Evolutionary conservation across 2,329 filamentous ascomycete species (phyloP).

Genomic region (Alternaria sp.): DNA sequence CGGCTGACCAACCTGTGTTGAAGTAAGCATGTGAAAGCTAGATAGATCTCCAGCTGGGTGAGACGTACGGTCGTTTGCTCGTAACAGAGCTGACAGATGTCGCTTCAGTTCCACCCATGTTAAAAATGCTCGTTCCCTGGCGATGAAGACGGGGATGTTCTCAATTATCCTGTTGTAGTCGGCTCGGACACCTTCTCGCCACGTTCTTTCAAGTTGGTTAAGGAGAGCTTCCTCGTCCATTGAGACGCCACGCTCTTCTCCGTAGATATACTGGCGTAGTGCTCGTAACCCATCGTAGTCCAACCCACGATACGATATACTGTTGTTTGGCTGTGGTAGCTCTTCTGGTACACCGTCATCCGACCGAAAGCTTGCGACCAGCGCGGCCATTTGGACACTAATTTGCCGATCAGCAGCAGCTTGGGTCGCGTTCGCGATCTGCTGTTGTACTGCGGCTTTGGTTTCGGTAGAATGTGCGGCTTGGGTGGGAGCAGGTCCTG

Average conservation of each 20-base stretch:
- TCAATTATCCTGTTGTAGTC: constrained; percentile 37
- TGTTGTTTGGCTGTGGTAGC: constrained; percentile 27
- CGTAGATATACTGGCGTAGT: constrained; percentile 44
- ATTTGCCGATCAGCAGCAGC: constrained; percentile 36
- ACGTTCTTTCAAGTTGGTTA: constrained; percentile 39
- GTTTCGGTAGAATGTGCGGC: constrained; percentile 21
- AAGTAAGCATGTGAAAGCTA: constrained; percentile 14
- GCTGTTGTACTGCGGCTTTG: constrained; percentile 29
- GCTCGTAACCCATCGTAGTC: constrained; percentile 42
- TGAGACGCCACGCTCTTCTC: constrained; percentile 30
- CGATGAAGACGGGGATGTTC: constrained; percentile 42
- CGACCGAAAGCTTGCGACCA: constrained; percentile 40
- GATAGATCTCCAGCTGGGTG: constrained; percentile 1
- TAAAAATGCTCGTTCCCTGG: constrained; percentile 44
- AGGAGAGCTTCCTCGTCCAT: constrained; percentile 44
- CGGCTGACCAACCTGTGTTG: constrained; percentile 40
- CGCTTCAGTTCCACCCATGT: constrained; percentile 48
- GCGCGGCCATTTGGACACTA: constrained; percentile 37
- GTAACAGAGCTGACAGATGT: constrained; percentile 45
- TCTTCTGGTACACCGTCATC: constrained; percentile 32
- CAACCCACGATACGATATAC: constrained; percentile 36
- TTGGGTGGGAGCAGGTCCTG: constrained; percentile 12
- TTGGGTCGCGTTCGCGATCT: constrained; percentile 32
- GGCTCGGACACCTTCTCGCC: constrained; percentile 42
- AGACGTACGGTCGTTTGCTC: constrained; percentile 42